Evolutionary conservation across 768 basidiomycete genomes (phyloP), one percentile per base, ranked within the genome.

Genomic region (Boletus subparvulus): DNA sequence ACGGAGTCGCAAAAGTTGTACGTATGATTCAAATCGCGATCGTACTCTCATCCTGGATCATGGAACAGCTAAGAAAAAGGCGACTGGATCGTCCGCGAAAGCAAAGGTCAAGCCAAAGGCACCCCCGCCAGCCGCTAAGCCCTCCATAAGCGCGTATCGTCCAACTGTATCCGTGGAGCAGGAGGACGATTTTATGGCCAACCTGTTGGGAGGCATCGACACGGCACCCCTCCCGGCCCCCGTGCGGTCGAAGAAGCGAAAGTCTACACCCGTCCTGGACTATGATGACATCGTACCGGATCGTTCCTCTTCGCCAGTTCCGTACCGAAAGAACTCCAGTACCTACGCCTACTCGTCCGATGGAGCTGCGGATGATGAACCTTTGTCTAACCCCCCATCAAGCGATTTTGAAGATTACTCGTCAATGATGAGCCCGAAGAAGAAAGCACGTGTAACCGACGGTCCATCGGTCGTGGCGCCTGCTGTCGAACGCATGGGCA

Each of bases 161-260:
- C 87, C 90, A 1, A 78, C 78, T 0, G 82, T 87, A 13, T 87
- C 90, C 9, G 86, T 79, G 13, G 88, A 86, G 50, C 84, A 94
- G 63, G 97, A 98, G 69, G 78, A 83, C 39, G 93, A 96, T 62
- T 93, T 99, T 61, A 90, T 99, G 92, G 83, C 84, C 0, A 82
- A 81, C 37, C 73, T 99, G 1, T 75, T 99, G 11, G 88, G 86
- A 10, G 81, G 76, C 21, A 82, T 96, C 70, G 91, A 92, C 57
- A 72, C 74, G 6, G 66, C 74, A 11, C 73, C 82, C 12, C 65
- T 72, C 28, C 68, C 80, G 12, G 61, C 74, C 4, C 71, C 71
- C 3, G 54, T 54, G 28, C 74, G 66, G 28, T 60, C 74, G n/a
- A 83, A 82, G 52, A 92, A 91, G 67, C 85, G 90, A 32, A 91